phyloP scores from a whole-genome alignment of 2,329 filamentous ascomycete genomes.

The Rhexocercosporidium sp. region DNA sequence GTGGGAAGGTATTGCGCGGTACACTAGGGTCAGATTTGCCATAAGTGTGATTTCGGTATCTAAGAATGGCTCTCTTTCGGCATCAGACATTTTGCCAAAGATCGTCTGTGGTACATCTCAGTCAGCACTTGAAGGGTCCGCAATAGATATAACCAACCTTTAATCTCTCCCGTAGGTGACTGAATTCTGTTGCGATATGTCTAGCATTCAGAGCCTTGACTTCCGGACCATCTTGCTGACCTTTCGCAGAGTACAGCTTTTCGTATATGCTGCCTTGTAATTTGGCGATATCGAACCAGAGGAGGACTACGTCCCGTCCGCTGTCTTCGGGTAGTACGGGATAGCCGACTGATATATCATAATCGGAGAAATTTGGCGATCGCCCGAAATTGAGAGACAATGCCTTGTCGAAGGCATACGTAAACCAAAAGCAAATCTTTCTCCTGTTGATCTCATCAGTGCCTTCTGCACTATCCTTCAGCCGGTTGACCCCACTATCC shows the following conservation, averaged over 20 bases:
- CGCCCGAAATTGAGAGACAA: constrained; percentile 23
- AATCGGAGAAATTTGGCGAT: constrained; percentile 21
- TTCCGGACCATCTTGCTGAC: constrained; percentile 5
- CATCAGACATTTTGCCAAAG: neutral
- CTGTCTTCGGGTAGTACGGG: neutral
- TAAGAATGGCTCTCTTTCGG: constrained; percentile 11
- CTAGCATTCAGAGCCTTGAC: constrained; percentile 3
- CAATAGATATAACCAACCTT: neutral
- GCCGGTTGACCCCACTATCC: constrained; percentile 20
- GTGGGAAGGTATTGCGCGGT: constrained; percentile 19
- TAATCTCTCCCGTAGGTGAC: neutral
- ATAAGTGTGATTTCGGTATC: constrained; percentile 18
- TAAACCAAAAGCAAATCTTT: constrained; percentile 21
- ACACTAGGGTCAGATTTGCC: constrained; percentile 16
- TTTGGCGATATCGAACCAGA: constrained; percentile 17
- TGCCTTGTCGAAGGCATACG: constrained; percentile 19
- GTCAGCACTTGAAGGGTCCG: neutral
- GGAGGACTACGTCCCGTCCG: neutral
- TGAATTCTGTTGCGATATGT: constrained; percentile 7
- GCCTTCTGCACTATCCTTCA: constrained; percentile 12
- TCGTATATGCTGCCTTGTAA: constrained; percentile 20
- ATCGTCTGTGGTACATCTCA: neutral
- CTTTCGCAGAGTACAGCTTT: constrained; percentile 21
- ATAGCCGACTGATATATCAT: constrained; percentile 18
- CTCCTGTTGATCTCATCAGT: neutral